These are phyloP conservation scores for Suhomyces anneliseae DNA, from an alignment of 1,139 yeast genomes.

Conservation along the genomic window DNA sequence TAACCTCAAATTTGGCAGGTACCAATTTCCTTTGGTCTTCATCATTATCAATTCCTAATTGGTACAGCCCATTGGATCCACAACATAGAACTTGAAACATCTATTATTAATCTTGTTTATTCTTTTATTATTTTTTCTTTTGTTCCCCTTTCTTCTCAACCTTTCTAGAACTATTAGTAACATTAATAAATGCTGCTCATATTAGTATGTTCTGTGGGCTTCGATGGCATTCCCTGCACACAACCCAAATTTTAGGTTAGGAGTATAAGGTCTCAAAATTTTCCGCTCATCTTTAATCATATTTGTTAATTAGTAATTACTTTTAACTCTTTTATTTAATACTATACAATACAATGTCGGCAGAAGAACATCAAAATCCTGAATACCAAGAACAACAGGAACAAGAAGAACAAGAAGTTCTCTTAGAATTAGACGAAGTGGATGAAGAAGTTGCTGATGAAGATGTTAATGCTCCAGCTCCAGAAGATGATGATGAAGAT, in stretches of 20 bases:
- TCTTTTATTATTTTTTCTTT: no score
- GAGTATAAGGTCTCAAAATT: constrained; percentile 5
- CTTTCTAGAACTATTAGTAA: no score
- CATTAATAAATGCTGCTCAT: no score
- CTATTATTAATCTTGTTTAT: background rate
- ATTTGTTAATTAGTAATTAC: constrained; percentile 3
- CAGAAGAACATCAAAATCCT: constrained; percentile 9
- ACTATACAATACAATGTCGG: constrained; percentile 4
- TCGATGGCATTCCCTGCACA: constrained; percentile 7
- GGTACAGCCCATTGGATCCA: constrained; percentile 84
- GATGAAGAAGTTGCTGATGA: constrained; percentile 55
- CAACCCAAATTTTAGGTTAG: background rate
- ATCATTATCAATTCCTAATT: constrained; percentile 63
- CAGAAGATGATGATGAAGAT: constrained; percentile 43
- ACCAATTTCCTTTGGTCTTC: constrained; percentile 49
- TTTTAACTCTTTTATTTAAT: background rate
- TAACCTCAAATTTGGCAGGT: constrained; percentile 23
- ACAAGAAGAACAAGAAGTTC: constrained; percentile 47
- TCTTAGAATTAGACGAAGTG: constrained; percentile 56
- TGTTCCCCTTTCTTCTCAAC: no score
- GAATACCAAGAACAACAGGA: constrained; percentile 13
- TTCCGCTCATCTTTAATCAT: constrained; percentile 10
- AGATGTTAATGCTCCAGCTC: constrained; percentile 29
- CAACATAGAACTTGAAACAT: constrained; percentile 47
- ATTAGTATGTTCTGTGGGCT: no score